Evolutionary conservation across 495 filamentous ascomycete genomes (phyloP).

Genomic region (Penicillium lividum): DNA sequence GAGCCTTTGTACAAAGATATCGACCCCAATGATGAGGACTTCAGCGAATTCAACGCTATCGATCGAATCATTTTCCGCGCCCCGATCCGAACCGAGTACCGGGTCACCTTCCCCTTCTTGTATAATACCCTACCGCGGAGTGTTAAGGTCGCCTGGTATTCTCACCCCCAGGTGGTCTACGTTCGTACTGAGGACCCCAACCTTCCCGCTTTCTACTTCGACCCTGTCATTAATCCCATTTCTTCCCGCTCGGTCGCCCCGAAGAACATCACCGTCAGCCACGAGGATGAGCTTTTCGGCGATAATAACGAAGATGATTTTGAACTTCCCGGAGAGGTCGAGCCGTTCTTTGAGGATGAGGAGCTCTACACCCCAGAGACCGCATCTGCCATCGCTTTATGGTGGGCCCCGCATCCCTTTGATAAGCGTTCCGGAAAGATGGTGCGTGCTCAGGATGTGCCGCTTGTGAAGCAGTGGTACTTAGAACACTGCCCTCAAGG

Average conservation of each 20-base stretch:
- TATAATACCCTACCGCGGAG: conserved; percentile 97
- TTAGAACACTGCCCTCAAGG: conserved; percentile 90
- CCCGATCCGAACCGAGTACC: conserved; percentile 94
- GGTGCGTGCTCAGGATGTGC: conserved; percentile 96
- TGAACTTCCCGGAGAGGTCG: conserved; percentile 73
- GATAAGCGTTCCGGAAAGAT: conserved; percentile 95
- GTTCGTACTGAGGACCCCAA: conserved; percentile 84
- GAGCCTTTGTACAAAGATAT: conserved; percentile 99
- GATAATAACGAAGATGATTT: conserved; percentile 87
- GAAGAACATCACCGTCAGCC: conserved; percentile 88
- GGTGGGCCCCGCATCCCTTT: conserved; percentile 99
- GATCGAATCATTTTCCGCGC: conserved; percentile 98
- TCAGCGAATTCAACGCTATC: conserved; percentile 99
- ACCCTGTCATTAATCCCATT: conserved; percentile 96
- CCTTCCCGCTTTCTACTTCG: conserved; percentile 96
- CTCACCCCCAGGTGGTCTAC: conserved; percentile 90
- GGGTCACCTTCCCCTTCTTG: conserved; percentile 89
- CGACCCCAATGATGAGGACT: conserved; percentile 98
- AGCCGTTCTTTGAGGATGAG: conserved; percentile 89
- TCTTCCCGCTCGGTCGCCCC: conserved; percentile 92
- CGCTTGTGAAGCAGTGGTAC: conserved; percentile 98
- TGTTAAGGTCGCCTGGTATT: conserved; percentile 92
- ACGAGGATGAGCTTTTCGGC: conserved; percentile 96
- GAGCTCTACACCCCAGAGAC: conserved; percentile 90
- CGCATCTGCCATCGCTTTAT: conserved; percentile 86